Percentiles rank a stretch among this genome's conserved stretches.
Evolutionary conservation across 352 stramenopile genomes (phyloP).

Genomic region (Phytopythium montanum): DNA sequence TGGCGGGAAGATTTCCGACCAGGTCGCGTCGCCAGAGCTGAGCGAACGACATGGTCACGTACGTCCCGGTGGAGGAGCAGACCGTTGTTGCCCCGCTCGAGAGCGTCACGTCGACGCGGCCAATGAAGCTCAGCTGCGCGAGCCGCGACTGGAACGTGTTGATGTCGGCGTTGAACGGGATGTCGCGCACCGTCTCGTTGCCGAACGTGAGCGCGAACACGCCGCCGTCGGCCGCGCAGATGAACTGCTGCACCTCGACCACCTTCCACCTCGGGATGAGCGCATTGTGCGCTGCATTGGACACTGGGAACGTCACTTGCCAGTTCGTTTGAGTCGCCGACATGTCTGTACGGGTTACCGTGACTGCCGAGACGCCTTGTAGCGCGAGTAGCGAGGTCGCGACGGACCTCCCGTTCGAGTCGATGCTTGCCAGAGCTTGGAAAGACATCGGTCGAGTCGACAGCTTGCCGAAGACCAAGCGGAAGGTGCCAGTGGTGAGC

Average conservation of each 20-base stretch:
- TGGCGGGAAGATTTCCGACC: slow-evolving; percentile 55
- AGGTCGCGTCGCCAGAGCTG: slow-evolving; percentile 48
- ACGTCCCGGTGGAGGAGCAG: slow-evolving; percentile 53
- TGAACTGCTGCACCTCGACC: slow-evolving; percentile 75
- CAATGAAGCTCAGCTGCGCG: slow-evolving; percentile 39
- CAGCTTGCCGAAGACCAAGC: slow-evolving; percentile 54
- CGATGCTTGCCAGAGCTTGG: slow-evolving; percentile 37
- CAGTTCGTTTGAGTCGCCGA: slow-evolving; percentile 36
- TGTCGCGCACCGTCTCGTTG: slow-evolving; percentile 46
- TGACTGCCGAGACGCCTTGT: slow-evolving; percentile 28
- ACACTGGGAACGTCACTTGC: slow-evolving; percentile 42
- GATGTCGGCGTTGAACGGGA: slow-evolving; percentile 53
- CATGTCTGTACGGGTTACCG: slow-evolving; percentile 28
- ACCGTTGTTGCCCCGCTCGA: slow-evolving; percentile 30
- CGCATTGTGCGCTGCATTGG: slow-evolving; percentile 46
- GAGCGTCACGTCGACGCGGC: slow-evolving; percentile 41
- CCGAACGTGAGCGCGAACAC: slow-evolving; percentile 57
- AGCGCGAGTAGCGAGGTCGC: slow-evolving; percentile 42
- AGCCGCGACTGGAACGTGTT: slow-evolving; percentile 50
- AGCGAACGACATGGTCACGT: slow-evolving; percentile 53
- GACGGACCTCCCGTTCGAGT: slow-evolving; percentile 48
- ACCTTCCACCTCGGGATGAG: slow-evolving; percentile 50
- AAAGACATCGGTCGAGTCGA: slow-evolving; percentile 63
- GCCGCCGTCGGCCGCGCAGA: slow-evolving; percentile 60
- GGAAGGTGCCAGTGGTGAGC: slow-evolving; percentile 52